A percentile compares a stretch with the other conserved stretches of the same genome.
These are phyloP conservation scores for Lactifluus pinguis DNA, from an alignment of 768 basidiomycete species.

Conservation along the genomic window DNA sequence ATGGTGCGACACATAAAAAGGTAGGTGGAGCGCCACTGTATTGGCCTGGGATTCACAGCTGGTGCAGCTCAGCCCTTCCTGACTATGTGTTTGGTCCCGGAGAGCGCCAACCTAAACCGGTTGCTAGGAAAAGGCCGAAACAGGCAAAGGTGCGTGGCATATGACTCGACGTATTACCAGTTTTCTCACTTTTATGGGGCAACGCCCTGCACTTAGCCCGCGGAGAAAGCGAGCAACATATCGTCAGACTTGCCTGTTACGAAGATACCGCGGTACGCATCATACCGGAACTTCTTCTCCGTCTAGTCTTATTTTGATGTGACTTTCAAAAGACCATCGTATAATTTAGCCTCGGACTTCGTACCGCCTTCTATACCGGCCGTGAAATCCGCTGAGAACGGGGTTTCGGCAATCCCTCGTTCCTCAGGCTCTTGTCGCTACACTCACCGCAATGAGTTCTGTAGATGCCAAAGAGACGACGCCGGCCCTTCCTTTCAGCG, in stretches of 20 bases:
- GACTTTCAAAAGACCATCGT: slow-evolving; percentile 15
- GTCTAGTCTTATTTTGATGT: slow-evolving; percentile 11
- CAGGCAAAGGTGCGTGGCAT: slow-evolving; percentile 38
- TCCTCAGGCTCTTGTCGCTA: slow-evolving; percentile 32
- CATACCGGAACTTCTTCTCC: slow-evolving; percentile 1
- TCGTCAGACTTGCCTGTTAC: slow-evolving; percentile 17
- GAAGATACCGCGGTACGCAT: slow-evolving; percentile 20
- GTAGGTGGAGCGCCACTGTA: slow-evolving; percentile 30
- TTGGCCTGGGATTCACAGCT: slow-evolving; percentile 6
- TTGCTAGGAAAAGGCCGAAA: slow-evolving; percentile 66
- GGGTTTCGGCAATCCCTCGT: slow-evolving; percentile 11
- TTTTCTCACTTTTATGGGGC: not conserved
- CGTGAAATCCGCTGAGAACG: slow-evolving; percentile 13
- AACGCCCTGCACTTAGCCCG: not conserved
- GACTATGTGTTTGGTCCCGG: slow-evolving; percentile 77
- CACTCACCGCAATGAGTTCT: slow-evolving; percentile 27
- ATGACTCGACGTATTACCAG: not conserved
- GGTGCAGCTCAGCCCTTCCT: slow-evolving; percentile 57
- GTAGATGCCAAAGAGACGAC: slow-evolving; percentile 33
- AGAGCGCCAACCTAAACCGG: slow-evolving; percentile 61
- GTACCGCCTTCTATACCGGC: not conserved
- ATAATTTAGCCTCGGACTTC: slow-evolving; percentile 9
- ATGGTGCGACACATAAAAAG: slow-evolving; percentile 88
- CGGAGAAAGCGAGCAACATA: slow-evolving; percentile 14
- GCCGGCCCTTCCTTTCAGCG: slow-evolving; percentile 46